A percentile compares a stretch with the other conserved stretches of the same genome.
These are phyloP conservation scores for Atalantia buxifolia DNA, from an alignment of 345 rosid species.

Conservation along the genomic window DNA sequence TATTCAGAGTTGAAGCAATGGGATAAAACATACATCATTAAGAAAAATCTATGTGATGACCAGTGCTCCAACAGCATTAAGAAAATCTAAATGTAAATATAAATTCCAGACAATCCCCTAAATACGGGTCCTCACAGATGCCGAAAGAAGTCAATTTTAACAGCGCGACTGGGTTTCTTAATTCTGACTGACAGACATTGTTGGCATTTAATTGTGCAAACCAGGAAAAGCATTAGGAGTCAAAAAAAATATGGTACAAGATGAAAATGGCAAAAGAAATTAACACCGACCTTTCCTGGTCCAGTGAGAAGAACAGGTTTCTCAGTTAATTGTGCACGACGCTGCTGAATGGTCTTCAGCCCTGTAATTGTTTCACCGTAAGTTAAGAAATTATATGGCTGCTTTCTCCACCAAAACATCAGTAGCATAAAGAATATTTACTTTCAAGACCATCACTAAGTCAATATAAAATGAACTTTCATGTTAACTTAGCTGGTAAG, in stretches of 20 bases:
- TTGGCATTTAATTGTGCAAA: neutral
- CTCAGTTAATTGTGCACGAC: constrained; percentile 71
- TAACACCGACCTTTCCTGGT: constrained; percentile 78
- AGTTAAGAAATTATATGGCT: constrained; percentile 3
- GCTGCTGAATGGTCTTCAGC: constrained; percentile 79
- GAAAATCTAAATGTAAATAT: neutral
- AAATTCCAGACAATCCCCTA: neutral
- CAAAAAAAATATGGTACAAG: neutral
- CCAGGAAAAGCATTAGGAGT: neutral
- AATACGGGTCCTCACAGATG: neutral
- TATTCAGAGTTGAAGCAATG: neutral
- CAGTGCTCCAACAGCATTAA: neutral
- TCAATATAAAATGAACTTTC: neutral
- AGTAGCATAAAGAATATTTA: neutral
- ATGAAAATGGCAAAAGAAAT: constrained; percentile 2
- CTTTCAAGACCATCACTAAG: neutral
- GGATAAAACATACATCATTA: neutral
- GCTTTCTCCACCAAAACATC: constrained; percentile 7
- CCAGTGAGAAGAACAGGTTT: constrained; percentile 82
- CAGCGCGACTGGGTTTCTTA: neutral
- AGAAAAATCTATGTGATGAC: neutral
- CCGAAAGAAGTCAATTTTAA: neutral
- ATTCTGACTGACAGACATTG: neutral
- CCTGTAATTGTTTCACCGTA: constrained; percentile 38
- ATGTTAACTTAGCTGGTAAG: neutral